A percentile compares a stretch with the other conserved stretches of the same genome.
Evolutionary conservation across 805 yeast genomes (phyloP).

Genomic region (Cyberlindnera xylosilytica): DNA sequence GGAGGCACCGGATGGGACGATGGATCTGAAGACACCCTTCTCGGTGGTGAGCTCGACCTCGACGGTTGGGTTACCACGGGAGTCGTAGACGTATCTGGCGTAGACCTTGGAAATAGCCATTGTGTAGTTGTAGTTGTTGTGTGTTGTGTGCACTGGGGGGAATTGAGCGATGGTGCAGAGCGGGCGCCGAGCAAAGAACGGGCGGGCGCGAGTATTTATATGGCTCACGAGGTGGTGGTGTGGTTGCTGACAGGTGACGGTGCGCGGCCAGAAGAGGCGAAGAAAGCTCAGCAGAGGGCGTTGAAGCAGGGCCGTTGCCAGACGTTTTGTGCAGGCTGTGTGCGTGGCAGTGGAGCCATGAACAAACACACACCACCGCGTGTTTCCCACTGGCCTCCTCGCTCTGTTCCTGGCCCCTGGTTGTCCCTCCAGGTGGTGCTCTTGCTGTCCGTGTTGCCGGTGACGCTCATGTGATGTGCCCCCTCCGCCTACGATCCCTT

Average conservation of each 20-base stretch:
- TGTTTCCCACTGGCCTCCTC: no score
- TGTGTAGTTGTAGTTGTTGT: slow-evolving; percentile 23
- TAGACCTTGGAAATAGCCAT: slow-evolving; percentile 87
- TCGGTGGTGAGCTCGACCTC: slow-evolving; percentile 95
- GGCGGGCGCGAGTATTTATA: slow-evolving; percentile 12
- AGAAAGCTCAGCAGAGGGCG: not conserved
- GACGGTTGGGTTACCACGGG: slow-evolving; percentile 99
- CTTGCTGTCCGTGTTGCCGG: not conserved
- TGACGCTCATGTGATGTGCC: slow-evolving; percentile 2
- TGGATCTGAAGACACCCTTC: slow-evolving; percentile 91
- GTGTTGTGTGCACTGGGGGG: not conserved
- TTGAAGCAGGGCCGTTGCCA: no score
- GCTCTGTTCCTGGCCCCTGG: no score
- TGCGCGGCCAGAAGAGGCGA: not conserved
- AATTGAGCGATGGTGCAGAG: not conserved
- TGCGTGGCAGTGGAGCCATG: no score
- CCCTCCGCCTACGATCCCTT: no score
- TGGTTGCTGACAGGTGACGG: slow-evolving; percentile 21
- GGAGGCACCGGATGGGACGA: slow-evolving; percentile 99
- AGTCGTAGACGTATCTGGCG: slow-evolving; percentile 98
- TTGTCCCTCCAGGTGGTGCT: not conserved
- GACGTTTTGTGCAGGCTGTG: no score
- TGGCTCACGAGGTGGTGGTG: slow-evolving; percentile 16
- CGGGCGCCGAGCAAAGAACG: not conserved
- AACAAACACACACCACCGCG: no score